phyloP scores from a whole-genome alignment of 2,329 filamentous ascomycete genomes.

The Colletotrichum caudatum region DNA sequence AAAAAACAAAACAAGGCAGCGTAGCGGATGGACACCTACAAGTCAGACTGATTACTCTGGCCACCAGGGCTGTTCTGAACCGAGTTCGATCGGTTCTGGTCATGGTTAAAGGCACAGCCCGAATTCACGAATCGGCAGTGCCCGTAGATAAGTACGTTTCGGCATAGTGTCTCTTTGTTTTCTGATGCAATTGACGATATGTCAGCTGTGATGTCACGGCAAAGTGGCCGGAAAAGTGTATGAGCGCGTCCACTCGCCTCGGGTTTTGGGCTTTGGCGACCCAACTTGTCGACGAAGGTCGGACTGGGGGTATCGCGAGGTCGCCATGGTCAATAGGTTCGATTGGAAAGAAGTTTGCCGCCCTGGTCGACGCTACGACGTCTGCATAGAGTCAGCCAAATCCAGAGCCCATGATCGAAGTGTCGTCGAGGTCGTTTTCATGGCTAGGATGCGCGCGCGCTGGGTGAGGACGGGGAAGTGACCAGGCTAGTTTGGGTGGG shows the following conservation, averaged over 20 bases:
- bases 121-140: constrained; percentile 93
- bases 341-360: constrained; percentile 46
- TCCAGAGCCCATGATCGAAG: constrained; percentile 33
- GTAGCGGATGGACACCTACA: constrained; percentile 54
- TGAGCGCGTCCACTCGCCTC: constrained; percentile 56
- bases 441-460: constrained; percentile 35
- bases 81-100: constrained; percentile 70
- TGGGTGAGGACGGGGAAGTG: constrained; percentile 22
- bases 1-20: background rate
- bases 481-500: constrained; percentile 28
- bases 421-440: constrained; percentile 26
- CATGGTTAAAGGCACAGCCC: constrained; percentile 92
- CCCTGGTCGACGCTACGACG: constrained; percentile 58
- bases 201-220: constrained; percentile 39
- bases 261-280: constrained; percentile 68
- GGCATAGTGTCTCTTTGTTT: constrained; percentile 90
- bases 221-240: constrained; percentile 37
- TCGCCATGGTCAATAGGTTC: constrained; percentile 56
- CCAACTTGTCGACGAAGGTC: constrained; percentile 66
- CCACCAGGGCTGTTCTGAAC: constrained; percentile 39
- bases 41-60: constrained; percentile 57
- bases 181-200: constrained; percentile 58
- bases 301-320: constrained; percentile 59
- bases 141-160: constrained; percentile 93
- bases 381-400: constrained; percentile 48